phyloP scores from a whole-genome alignment of 2,329 filamentous ascomycete species.

The Ceratocystiopsis brevicomis region DNA sequence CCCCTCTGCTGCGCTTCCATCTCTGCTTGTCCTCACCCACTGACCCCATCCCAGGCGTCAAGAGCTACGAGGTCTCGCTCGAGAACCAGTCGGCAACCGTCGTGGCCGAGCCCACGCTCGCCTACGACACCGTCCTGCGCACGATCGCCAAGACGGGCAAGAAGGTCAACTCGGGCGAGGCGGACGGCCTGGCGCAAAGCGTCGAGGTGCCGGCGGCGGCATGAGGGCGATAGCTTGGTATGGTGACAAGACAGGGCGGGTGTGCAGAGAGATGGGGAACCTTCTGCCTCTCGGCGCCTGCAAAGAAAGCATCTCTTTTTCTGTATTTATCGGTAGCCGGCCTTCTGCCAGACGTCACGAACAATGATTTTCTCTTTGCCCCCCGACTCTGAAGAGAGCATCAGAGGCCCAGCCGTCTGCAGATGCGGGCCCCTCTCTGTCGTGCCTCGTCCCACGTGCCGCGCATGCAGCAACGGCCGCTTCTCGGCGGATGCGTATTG shows the following conservation, averaged over 20 bases:
- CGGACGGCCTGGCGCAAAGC: conserved; percentile 41
- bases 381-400: no score
- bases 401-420: no score
- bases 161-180: conserved; percentile 61
- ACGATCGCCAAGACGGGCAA: conserved; percentile 95
- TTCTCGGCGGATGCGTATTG: no score
- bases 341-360: no score
- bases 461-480: no score
- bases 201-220: conserved; percentile 23
- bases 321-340: no score
- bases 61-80: conserved; percentile 72
- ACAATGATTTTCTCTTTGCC: no score
- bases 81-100: conserved; percentile 70
- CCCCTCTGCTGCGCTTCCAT: neutral
- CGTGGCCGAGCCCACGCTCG: conserved; percentile 46
- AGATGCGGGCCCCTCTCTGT: no score
- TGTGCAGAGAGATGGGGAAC: no score
- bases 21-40: conserved; percentile 1
- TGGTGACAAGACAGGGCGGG: neutral
- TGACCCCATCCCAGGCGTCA: conserved; percentile 42
- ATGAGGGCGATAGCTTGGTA: neutral
- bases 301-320: no score
- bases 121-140: conserved; percentile 63
- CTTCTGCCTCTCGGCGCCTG: no score
- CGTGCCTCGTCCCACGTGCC: no score